Evolutionary conservation across 768 basidiomycete species (phyloP).

Genomic region (Asterophora lycoperdoides): DNA sequence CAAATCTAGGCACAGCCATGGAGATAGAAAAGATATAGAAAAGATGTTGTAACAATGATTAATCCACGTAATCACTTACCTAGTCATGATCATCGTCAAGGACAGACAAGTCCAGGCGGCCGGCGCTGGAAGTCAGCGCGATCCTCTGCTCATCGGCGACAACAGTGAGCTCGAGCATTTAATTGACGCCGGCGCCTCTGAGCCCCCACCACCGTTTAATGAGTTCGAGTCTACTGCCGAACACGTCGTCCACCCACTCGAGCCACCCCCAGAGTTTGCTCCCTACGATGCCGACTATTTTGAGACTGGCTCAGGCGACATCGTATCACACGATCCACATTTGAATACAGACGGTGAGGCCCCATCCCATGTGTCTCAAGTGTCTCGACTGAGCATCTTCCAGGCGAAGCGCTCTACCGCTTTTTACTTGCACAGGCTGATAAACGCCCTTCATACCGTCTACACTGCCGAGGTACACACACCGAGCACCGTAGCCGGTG

Average conservation of each 20-base stretch:
- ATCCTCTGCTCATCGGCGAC: no score
- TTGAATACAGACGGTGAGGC: slow-evolving; percentile 58
- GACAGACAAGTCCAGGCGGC: background rate
- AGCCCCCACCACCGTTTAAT: slow-evolving; percentile 13
- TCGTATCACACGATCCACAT: slow-evolving; percentile 69
- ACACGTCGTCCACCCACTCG: background rate
- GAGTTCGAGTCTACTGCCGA: background rate
- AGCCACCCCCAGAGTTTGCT: slow-evolving; percentile 55
- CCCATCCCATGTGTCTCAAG: background rate
- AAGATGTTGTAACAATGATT: no score
- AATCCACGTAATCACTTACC: no score
- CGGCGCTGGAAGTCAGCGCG: background rate
- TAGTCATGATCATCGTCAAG: slow-evolving; percentile 7
- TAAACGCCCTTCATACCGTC: slow-evolving; percentile 35
- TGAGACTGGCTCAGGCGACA: slow-evolving; percentile 39
- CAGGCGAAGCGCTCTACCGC: slow-evolving; percentile 66
- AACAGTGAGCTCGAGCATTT: no score
- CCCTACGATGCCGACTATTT: slow-evolving; percentile 63
- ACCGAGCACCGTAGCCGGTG: slow-evolving; percentile 41
- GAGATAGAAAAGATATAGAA: no score
- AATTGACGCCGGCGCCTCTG: background rate
- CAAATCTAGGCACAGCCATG: slow-evolving; percentile 56
- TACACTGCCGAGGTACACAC: slow-evolving; percentile 51
- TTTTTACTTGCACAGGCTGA: slow-evolving; percentile 55
- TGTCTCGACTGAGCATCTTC: slow-evolving; percentile 2